Conservation (phyloP, 2,329 filamentous ascomycete species). For the Nannizziopsis arthrosporioides region DNA sequence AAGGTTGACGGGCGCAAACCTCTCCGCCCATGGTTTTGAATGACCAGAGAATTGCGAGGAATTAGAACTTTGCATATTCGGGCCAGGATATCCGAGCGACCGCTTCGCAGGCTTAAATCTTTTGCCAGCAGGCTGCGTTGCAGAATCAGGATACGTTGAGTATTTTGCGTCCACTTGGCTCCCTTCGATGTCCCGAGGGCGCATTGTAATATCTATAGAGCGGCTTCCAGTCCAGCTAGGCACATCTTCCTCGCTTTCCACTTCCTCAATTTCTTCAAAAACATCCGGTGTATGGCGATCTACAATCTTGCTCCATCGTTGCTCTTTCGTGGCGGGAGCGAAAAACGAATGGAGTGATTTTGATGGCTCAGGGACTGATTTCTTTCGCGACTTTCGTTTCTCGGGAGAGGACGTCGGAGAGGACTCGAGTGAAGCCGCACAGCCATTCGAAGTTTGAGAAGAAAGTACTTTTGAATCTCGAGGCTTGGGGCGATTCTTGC, state of each 20-base stretch:
- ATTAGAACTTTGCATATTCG: not conserved
- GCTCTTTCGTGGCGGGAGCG: constrained; percentile 27
- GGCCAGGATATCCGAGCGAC: constrained; percentile 19
- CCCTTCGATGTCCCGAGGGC: not conserved
- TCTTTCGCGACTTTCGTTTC: constrained; percentile 20
- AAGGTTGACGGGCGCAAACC: constrained; percentile 61
- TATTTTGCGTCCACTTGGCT: not conserved
- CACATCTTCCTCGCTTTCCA: constrained; percentile 8
- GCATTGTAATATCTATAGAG: not conserved
- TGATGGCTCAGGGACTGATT: constrained; percentile 13
- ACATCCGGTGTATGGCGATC: constrained; percentile 19
- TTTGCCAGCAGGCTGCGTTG: constrained; percentile 6
- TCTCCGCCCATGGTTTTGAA: constrained; percentile 65
- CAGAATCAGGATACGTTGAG: not conserved
- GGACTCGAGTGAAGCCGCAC: constrained; percentile 8
- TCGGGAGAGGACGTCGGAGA: constrained; percentile 25
- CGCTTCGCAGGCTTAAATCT: constrained; percentile 18
- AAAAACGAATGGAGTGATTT: constrained; percentile 36
- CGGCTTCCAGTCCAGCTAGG: not conserved
- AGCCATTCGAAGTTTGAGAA: not conserved
- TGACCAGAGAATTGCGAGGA: constrained; percentile 25
- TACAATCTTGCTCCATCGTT: constrained; percentile 25
- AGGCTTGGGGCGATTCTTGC: not conserved
- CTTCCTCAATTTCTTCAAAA: constrained; percentile 23
- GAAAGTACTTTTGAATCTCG: not conserved